Conservation (phyloP, 2,329 filamentous ascomycete species). For the Chrysoporthe deuterocubensis region DNA sequence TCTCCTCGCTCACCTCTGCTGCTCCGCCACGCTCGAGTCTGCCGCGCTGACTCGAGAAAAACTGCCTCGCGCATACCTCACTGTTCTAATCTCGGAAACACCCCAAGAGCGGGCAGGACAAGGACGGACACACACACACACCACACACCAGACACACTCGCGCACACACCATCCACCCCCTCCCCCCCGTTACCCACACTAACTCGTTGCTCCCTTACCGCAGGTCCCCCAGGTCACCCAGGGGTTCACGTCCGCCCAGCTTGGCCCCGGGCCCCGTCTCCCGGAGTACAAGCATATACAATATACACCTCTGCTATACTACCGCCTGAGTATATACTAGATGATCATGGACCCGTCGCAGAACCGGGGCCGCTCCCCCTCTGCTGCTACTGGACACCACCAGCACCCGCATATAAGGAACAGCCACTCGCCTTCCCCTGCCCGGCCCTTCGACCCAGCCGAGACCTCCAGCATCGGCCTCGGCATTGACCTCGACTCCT, state of each 20-base stretch:
- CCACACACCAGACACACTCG: not conserved
- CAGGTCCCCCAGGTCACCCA: not conserved
- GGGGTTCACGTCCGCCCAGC: slow-evolving; percentile 19
- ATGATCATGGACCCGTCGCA: slow-evolving; percentile 25
- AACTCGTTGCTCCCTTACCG: slow-evolving; percentile 14
- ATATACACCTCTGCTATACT: not conserved
- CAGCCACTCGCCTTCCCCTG: slow-evolving; percentile 62
- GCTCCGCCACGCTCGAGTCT: slow-evolving; percentile 29
- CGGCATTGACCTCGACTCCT: slow-evolving; percentile 62
- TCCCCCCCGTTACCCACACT: slow-evolving; percentile 2
- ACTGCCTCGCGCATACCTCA: slow-evolving; percentile 29
- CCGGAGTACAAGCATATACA: slow-evolving; percentile 37
- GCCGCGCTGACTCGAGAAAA: slow-evolving; percentile 29
- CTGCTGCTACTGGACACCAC: slow-evolving; percentile 13
- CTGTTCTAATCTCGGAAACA: slow-evolving; percentile 32
- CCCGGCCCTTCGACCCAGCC: slow-evolving; percentile 53
- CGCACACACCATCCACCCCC: slow-evolving; percentile 1
- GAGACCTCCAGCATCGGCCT: slow-evolving; percentile 50
- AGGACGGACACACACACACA: not conserved
- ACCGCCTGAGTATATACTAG: not conserved
- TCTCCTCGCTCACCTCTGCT: slow-evolving; percentile 9
- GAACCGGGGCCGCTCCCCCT: slow-evolving; percentile 17
- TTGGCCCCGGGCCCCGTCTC: slow-evolving; percentile 19
- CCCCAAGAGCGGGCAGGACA: not conserved
- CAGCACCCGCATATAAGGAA: slow-evolving; percentile 66